phyloP scores from a whole-genome alignment of 768 basidiomycete species.

The Rhodotorula toruloides region DNA sequence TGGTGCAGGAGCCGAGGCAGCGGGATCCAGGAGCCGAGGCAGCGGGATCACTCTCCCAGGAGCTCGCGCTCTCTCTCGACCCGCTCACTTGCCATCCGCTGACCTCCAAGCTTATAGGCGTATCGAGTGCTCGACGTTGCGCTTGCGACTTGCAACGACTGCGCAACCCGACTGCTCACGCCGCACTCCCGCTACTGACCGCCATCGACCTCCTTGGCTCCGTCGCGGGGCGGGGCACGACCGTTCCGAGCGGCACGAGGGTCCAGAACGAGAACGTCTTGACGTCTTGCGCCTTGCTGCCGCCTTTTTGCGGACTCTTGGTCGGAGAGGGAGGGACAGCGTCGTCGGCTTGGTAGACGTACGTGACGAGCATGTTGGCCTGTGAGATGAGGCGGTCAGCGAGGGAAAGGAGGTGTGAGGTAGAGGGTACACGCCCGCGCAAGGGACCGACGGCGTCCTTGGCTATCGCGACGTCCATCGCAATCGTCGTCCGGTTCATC shows the following conservation, averaged over 20 bases:
- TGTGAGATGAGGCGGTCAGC: slow-evolving; percentile 45
- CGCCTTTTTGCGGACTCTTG: slow-evolving; percentile 19
- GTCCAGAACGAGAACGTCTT: slow-evolving; percentile 73
- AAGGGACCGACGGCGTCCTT: slow-evolving; percentile 71
- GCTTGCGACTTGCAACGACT: too few relatives aligned
- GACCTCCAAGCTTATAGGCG: too few relatives aligned
- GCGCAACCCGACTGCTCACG: too few relatives aligned
- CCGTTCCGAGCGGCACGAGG: slow-evolving; percentile 47
- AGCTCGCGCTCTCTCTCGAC: too few relatives aligned
- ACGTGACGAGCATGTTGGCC: slow-evolving; percentile 92
- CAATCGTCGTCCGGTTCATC: slow-evolving; percentile 81
- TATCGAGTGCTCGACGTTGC: too few relatives aligned
- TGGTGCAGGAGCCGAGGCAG: too few relatives aligned
- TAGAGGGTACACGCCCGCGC: slow-evolving; percentile 57
- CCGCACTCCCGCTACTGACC: slow-evolving; percentile 16
- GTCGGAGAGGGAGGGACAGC: slow-evolving; percentile 45
- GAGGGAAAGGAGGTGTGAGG: background rate
- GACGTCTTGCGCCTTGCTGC: slow-evolving; percentile 15
- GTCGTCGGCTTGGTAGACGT: slow-evolving; percentile 90
- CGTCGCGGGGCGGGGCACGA: slow-evolving; percentile 10
- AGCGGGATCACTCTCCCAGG: too few relatives aligned
- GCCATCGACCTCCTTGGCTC: slow-evolving; percentile 22
- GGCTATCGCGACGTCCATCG: slow-evolving; percentile 79
- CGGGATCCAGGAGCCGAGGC: too few relatives aligned
- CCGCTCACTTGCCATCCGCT: too few relatives aligned